These are phyloP conservation scores for Colletotrichum kahawae DNA, from an alignment of 2,329 filamentous ascomycete species.

Conservation along the genomic window DNA sequence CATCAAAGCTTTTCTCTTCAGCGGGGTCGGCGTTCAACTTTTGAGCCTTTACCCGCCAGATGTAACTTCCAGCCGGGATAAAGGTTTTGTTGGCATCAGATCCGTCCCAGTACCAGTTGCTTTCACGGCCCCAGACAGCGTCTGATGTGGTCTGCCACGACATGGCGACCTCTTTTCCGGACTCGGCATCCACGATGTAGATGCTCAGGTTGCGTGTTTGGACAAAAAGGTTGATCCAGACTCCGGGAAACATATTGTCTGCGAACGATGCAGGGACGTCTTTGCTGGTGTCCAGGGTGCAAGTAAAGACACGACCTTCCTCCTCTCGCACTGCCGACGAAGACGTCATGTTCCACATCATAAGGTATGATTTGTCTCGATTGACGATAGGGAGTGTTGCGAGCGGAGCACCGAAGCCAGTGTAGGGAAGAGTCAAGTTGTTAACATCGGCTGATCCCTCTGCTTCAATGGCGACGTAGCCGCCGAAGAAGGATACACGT, in stretches of 20 bases:
- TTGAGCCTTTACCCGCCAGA: neutral
- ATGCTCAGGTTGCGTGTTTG: neutral
- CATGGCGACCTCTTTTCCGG: neutral
- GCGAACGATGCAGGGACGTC: neutral
- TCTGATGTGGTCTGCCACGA: neutral
- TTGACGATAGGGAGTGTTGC: neutral
- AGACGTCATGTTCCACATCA: neutral
- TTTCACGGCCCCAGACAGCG: neutral
- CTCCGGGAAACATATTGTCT: neutral
- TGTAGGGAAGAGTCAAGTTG: neutral
- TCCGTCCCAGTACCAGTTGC: conserved; percentile 3
- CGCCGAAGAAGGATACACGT: conserved; percentile 32
- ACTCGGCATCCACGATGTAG: neutral
- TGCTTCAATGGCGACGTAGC: conserved; percentile 29
- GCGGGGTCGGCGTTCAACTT: neutral
- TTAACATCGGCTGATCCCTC: neutral
- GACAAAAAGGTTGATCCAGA: neutral
- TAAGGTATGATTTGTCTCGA: neutral
- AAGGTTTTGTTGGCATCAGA: neutral
- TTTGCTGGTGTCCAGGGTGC: neutral
- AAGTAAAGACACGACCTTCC: neutral
- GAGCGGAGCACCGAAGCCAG: neutral
- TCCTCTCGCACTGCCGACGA: neutral
- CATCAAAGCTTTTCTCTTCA: neutral
- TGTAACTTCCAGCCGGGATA: neutral